A percentile compares a stretch with the other conserved stretches of the same genome.
Conservation (phyloP, 257 asterid genomes). For the Paulownia fortunei region DNA sequence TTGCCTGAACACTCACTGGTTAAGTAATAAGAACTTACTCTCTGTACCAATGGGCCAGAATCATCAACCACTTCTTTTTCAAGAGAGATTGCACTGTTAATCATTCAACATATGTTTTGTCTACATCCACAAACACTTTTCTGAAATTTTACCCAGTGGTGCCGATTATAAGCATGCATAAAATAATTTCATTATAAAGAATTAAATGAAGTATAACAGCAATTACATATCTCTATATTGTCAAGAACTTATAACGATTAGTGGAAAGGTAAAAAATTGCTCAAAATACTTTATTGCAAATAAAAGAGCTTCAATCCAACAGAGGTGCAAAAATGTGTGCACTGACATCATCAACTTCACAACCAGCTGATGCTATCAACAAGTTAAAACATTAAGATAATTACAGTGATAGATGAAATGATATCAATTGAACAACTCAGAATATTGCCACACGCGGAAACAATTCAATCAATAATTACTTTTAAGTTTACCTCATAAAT, state of each 20-base stretch:
- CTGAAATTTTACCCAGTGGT: neutral
- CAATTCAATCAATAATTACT: constrained; percentile 9
- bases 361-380: neutral
- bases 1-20: neutral
- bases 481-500: constrained; percentile 74
- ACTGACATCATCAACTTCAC: neutral
- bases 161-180: constrained; percentile 4
- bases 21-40: constrained; percentile 4
- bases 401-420: neutral
- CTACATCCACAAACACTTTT: neutral
- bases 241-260: neutral
- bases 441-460: constrained; percentile 19
- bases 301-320: constrained; percentile 3
- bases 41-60: neutral
- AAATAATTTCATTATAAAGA: neutral
- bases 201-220: neutral
- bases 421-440: neutral
- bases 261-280: neutral
- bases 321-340: constrained; percentile 10
- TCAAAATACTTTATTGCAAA: neutral
- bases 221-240: neutral
- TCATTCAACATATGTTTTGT: neutral
- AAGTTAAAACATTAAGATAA: constrained; percentile 3
- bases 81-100: neutral
- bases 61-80: neutral